phyloP scores from a whole-genome alignment of 306 rosid species.

The Prunus armeniaca region DNA sequence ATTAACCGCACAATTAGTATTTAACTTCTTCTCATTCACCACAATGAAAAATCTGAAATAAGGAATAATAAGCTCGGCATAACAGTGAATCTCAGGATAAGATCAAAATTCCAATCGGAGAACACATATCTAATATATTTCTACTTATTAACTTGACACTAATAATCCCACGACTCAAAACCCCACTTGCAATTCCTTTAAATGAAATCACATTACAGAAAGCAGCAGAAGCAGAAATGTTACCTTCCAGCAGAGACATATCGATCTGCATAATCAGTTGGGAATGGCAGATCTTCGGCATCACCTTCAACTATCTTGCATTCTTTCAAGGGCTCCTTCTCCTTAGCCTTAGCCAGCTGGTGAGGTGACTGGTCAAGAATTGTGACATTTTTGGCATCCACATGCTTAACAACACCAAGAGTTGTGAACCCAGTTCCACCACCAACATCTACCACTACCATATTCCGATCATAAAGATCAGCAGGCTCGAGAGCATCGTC shows the following conservation, averaged over 20 bases:
- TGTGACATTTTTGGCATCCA: slow-evolving; percentile 88
- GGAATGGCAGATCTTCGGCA: slow-evolving; percentile 84
- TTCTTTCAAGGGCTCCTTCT: slow-evolving; percentile 80
- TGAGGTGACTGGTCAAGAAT: slow-evolving; percentile 95
- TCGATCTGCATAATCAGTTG: slow-evolving; percentile 84
- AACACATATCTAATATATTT: slow-evolving; percentile 1
- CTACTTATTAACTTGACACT: background rate
- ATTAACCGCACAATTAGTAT: background rate
- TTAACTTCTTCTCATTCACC: background rate
- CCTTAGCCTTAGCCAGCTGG: slow-evolving; percentile 94
- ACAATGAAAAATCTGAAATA: background rate
- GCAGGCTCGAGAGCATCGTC: slow-evolving; percentile 95
- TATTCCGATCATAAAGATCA: slow-evolving; percentile 58
- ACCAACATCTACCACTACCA: slow-evolving; percentile 87
- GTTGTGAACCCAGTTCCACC: slow-evolving; percentile 95
- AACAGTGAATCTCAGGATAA: background rate
- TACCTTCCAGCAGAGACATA: slow-evolving; percentile 95
- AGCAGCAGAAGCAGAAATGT: background rate
- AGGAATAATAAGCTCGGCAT: background rate
- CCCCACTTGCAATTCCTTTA: background rate
- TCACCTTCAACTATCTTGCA: slow-evolving; percentile 85
- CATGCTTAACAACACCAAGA: slow-evolving; percentile 80
- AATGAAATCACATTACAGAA: slow-evolving; percentile 4
- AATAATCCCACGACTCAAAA: background rate
- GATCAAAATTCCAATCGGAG: background rate